These are phyloP conservation scores for Avena eriantha DNA, from an alignment of 176 grass and related monocot species.

Conservation along the genomic window DNA sequence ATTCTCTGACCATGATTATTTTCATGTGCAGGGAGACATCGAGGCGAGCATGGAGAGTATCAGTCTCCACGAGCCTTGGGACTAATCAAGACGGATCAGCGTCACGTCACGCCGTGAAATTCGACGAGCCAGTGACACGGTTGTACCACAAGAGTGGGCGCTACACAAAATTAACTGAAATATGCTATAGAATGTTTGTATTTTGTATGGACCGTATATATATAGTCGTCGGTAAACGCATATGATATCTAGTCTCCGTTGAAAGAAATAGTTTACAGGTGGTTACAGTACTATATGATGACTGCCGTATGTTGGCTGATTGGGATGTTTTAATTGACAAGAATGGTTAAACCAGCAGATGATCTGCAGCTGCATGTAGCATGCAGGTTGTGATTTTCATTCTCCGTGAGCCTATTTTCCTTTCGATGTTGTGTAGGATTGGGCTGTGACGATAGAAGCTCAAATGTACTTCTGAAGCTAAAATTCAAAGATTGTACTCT, in stretches of 20 bases:
- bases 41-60: slow-evolving; percentile 40
- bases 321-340: neutral
- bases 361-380: neutral
- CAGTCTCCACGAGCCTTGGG: slow-evolving; percentile 12
- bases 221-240: neutral
- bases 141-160: neutral
- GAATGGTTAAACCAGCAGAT: neutral
- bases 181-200: neutral
- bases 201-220: neutral
- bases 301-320: neutral
- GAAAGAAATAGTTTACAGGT: no score
- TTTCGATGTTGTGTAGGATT: neutral
- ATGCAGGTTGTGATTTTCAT: neutral
- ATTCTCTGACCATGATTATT: slow-evolving; percentile 33
- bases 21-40: slow-evolving; percentile 39
- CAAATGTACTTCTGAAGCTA: no score
- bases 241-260: neutral
- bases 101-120: neutral
- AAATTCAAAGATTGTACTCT: neutral
- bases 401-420: neutral
- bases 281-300: neutral
- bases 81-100: neutral
- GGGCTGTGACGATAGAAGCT: no score
- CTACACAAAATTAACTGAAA: neutral
- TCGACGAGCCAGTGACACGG: slow-evolving; percentile 4